Evolutionary conservation across 1,284 basidiomycete genomes (phyloP), one percentile per base, ranked within the genome.

Genomic region (Tilletia setariae): DNA sequence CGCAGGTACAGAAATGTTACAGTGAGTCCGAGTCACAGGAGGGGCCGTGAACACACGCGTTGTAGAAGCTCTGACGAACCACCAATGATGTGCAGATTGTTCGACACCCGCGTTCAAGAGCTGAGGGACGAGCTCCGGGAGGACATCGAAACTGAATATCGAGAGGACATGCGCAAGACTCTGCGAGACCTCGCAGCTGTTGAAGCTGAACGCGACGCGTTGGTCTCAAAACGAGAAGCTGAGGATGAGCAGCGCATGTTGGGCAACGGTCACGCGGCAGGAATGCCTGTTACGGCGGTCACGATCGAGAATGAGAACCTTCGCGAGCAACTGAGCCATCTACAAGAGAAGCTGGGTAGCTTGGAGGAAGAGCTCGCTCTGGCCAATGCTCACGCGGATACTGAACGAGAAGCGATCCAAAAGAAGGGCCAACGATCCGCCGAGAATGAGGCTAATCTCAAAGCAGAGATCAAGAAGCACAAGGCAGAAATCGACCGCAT

Each of bases 251-350:
- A 67, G 63, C 68, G 70, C 13, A 40, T 23, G 51, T 59, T 64
- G 23, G 70, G 30, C 51, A 68, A 65, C 49, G 59, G 64, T 23
- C 64, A 69, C 2, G 43, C 68, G 56, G 68, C 74, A 63, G 56
- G 49, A 64, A 56, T 67, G 16, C 64, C 65, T 25, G 70, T 71
- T 61, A 64, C 64, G 0, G 70, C 75, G 0, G 88, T 89, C 1
- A 89, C 93, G 78, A 97, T 98, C 77, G 94, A 98, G 84, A 95
- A 95, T 78, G 93, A 97, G 82, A 90, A 89, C 28, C 87, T 96
- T 35, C 89, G 88, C 21, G 93, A 94, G 49, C 93, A 98, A 81
- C 86, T 93, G 30, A 87, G 88, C 66, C 92, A 98, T 82, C 85
- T 95, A 40, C 90, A 92, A 79, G 88, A 87, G 80, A 91, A 90